Evolutionary conservation across 331 rosid genomes (phyloP).

Genomic region (Rhamnella rubrinervis): DNA sequence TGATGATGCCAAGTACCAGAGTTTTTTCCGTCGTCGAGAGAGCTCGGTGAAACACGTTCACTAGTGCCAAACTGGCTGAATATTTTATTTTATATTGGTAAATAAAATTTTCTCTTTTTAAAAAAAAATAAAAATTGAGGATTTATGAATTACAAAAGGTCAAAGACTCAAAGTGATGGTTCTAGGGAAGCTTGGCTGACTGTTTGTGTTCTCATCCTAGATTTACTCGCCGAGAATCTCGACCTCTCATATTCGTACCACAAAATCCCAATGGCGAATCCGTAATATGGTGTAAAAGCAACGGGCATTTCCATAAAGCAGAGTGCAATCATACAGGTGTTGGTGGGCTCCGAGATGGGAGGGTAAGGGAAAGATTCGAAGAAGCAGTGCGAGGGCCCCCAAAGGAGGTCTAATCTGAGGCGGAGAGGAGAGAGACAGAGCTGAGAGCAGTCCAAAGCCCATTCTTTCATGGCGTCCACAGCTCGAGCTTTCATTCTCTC

Average conservation of each 20-base stretch:
- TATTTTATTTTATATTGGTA: no score
- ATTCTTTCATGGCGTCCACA: slow-evolving; percentile 57
- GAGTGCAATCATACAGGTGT: background rate
- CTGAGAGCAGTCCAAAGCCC: background rate
- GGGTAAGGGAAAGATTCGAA: slow-evolving; percentile 19
- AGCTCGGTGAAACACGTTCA: no score
- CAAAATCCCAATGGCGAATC: slow-evolving; percentile 29
- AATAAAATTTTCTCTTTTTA: no score
- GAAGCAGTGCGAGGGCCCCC: background rate
- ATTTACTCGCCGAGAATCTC: background rate
- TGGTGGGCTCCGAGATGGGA: slow-evolving; percentile 7
- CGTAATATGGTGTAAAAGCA: slow-evolving; percentile 7
- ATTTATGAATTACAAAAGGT: no score
- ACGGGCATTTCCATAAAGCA: slow-evolving; percentile 1
- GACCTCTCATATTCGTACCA: background rate
- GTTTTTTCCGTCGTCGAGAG: no score
- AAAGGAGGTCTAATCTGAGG: background rate
- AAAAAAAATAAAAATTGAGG: no score
- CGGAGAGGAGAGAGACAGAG: slow-evolving; percentile 15
- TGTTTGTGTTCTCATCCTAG: no score
- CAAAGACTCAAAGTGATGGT: no score
- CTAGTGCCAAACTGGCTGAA: no score
- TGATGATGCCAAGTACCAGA: no score
- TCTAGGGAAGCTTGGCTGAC: no score
- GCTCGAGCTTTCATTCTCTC: slow-evolving; percentile 58